phyloP scores from a whole-genome alignment of 2,329 filamentous ascomycete species.

The Calonectria pteridis region DNA sequence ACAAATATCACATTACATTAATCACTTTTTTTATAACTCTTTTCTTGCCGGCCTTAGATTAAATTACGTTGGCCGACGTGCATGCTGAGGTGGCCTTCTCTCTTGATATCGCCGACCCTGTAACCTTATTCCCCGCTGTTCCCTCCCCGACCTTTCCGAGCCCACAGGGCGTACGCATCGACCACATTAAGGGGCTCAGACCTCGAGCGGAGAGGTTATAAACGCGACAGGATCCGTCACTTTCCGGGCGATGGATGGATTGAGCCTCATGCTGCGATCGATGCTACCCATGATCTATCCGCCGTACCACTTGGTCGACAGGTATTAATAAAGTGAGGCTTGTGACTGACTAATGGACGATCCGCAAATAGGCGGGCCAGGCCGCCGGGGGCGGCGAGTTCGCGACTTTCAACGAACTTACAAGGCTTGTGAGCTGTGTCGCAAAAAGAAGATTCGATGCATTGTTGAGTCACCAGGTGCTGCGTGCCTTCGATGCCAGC shows the following conservation, averaged over 20 bases:
- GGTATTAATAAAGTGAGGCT: neutral
- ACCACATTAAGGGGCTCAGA: neutral
- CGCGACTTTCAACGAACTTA: constrained; percentile 34
- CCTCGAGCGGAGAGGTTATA: neutral
- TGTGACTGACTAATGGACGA: neutral
- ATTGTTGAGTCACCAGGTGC: constrained; percentile 22
- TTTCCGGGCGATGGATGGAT: constrained; percentile 1
- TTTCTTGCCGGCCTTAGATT: neutral
- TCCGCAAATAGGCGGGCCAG: neutral
- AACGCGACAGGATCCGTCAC: constrained; percentile 24
- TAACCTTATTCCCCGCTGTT: neutral
- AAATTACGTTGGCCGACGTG: neutral
- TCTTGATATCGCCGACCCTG: neutral
- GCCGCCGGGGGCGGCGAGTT: constrained; percentile 18
- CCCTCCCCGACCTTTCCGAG: neutral
- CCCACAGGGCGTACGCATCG: neutral
- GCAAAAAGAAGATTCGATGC: constrained; percentile 34
- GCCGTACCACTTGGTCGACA: neutral
- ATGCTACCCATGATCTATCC: neutral
- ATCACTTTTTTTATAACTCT: too few relatives aligned
- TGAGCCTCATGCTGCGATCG: neutral
- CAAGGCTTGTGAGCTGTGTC: constrained; percentile 33
- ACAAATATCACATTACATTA: neutral
- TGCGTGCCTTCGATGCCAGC: constrained; percentile 28
- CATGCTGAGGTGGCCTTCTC: neutral